Evolutionary conservation across 2,329 filamentous ascomycete genomes (phyloP), one percentile per base, ranked within the genome.

Genomic region (Capronia americana): DNA sequence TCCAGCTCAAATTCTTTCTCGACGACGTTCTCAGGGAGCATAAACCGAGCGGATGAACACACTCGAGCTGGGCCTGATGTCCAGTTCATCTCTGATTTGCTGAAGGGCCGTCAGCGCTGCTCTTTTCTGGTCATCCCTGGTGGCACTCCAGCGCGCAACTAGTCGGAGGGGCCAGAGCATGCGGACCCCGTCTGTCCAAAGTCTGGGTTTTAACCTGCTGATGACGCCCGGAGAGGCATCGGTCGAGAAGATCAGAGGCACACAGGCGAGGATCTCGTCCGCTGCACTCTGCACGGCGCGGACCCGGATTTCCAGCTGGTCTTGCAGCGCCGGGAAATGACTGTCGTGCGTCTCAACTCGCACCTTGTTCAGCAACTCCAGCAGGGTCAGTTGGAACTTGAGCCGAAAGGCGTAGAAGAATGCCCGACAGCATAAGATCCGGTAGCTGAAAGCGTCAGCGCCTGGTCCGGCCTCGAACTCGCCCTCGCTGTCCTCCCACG

Each of bases 131-230:
- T 67, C 65, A 11, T 63, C 34, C 30, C 65, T 59, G 7, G 61
- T 48, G 6, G 44, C 54, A 20, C 24, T 24, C 57, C 57, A 57
- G 34, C 57, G 58, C 14, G 54, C 59, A 6, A 71, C 55, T 14
- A 68, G 57, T 38, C 64, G 51, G 8, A 71, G 51, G 8, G 69
- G 67, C 67, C 67, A 71, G 8, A 71, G 57, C n/a, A 71, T 24
- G 12, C 65, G 63, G 41, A 71, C 54, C n/a, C 65, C 64, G 55
- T 71, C 69, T 10, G 46, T 57, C 69, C 69, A 71, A 24, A 57
- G 46, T 30, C 23, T 56, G 38, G 67, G 28, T 50, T 34, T 58
- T 17, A 32, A 41, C 23, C 4, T 41, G 26, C 20, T 26, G 20
- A 34, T n/a, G 17, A 11, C 23, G 2, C 56, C 41, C 5, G 53